Evolutionary conservation across 495 filamentous ascomycete genomes (phyloP).

Genomic region (Aspergillus conjunctus): DNA sequence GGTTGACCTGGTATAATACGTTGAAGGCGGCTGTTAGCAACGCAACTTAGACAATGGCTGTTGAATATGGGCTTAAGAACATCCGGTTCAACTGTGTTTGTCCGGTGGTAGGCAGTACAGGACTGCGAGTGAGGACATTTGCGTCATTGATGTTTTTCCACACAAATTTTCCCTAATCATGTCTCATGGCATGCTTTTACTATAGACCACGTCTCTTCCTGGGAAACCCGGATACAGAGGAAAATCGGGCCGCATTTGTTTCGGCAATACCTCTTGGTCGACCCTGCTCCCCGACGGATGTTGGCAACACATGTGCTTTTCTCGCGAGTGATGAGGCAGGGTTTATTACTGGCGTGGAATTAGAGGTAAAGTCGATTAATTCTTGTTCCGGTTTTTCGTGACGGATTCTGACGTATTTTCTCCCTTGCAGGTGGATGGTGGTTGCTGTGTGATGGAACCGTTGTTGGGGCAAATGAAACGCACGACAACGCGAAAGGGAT

Average conservation of each 20-base stretch:
- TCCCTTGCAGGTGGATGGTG: conserved; percentile 22
- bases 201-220: conserved; percentile 52
- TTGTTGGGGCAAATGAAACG: background rate
- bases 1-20: conserved; percentile 66
- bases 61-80: conserved; percentile 61
- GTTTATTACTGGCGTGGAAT: conserved; percentile 57
- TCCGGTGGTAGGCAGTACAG: conserved; percentile 60
- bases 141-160: background rate
- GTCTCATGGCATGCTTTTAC: background rate
- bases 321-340: conserved; percentile 62
- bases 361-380: conserved; percentile 24
- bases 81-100: conserved; percentile 65
- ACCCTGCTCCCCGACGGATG: conserved; percentile 56
- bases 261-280: conserved; percentile 65
- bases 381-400: background rate
- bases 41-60: conserved; percentile 61
- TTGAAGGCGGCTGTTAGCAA: conserved; percentile 62
- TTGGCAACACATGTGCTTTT: conserved; percentile 63
- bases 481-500: background rate
- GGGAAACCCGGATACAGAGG: conserved; percentile 60
- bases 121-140: conserved; percentile 46
- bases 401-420: background rate
- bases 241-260: conserved; percentile 63
- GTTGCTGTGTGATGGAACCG: conserved; percentile 18
- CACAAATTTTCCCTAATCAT: background rate